These are phyloP conservation scores for Colletotrichum magnum DNA, from an alignment of 2,329 filamentous ascomycete genomes.

Conservation along the genomic window DNA sequence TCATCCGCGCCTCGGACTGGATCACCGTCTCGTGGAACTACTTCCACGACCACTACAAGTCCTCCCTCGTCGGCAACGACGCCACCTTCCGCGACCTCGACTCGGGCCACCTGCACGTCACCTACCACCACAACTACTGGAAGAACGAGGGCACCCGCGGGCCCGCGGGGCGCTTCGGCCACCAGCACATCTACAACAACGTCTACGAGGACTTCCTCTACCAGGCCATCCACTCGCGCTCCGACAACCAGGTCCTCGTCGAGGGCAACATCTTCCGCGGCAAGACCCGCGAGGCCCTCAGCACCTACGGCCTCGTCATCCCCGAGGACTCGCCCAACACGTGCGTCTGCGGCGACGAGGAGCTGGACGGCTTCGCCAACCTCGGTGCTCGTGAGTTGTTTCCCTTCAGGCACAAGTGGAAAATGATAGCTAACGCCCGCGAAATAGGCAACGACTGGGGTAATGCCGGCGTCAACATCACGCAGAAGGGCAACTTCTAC, in stretches of 20 bases:
- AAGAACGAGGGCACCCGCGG: conserved; percentile 60
- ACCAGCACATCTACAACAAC: conserved; percentile 65
- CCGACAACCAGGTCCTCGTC: conserved; percentile 63
- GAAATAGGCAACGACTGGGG: conserved; percentile 62
- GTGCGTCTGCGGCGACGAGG: conserved; percentile 65
- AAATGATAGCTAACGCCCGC: conserved; percentile 41
- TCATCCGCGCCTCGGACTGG: conserved; percentile 60
- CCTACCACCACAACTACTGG: conserved; percentile 67
- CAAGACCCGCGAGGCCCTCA: conserved; percentile 63
- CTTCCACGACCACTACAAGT: conserved; percentile 63
- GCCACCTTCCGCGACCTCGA: conserved; percentile 56
- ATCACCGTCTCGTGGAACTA: conserved; percentile 64
- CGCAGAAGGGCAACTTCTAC: conserved; percentile 63
- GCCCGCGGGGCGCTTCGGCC: conserved; percentile 63
- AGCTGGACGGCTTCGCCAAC: conserved; percentile 69
- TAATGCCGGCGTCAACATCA: conserved; percentile 63
- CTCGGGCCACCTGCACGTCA: conserved; percentile 60
- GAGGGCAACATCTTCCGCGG: conserved; percentile 64
- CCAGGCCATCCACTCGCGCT: conserved; percentile 64
- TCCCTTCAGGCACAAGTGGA: conserved; percentile 39
- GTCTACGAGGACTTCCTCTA: conserved; percentile 62
- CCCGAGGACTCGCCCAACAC: conserved; percentile 69
- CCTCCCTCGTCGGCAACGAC: conserved; percentile 59
- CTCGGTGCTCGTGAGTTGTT: conserved; percentile 62
- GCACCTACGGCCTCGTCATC: conserved; percentile 69